Evolutionary conservation across 2,329 filamentous ascomycete genomes (phyloP), one percentile per base, ranked within the genome.

Genomic region (Malbranchea cinnamomea): DNA sequence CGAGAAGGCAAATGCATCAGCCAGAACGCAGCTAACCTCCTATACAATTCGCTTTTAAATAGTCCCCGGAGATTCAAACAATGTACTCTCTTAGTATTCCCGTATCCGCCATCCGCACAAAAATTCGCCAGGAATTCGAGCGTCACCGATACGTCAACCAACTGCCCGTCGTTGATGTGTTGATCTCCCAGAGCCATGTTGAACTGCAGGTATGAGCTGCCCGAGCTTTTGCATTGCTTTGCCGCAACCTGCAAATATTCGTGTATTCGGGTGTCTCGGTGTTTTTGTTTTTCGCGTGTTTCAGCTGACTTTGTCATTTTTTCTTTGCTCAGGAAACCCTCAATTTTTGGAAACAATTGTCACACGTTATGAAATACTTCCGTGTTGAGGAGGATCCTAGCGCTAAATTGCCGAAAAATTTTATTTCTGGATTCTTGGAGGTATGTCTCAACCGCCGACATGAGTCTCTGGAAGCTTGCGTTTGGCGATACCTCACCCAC

Each of bases 261-360:
- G 26, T 16, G 8, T 7, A 16, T 5, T 28, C 5, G 12, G 12
- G 24, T 9, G 10, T 15, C 13, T 9, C 8, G 10, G 1, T 15
- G 10, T 14, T 12, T 6, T n/a, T 28, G 11, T 19, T 14, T 8
- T 28, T 28, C 18, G 16, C 8, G 3, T 3, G 10, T 11, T 3
- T 23, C 5, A 9, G 24, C 25, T 33, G n/a, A 23, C 23, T 34
- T 45, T 26, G 15, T n/a, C 6, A 15, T 15, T 23, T 17, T 21
- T 15, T 14, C 13, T 29, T 30, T 35, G n/a, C n/a, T n/a, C n/a
- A 94, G 85, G 89, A 98, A 68, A 98, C 81, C 31, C 74, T 98
- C 67, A 98, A 98, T 65, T 98, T 80, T 68, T 98, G 89, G 89
- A 93, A 94, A 62, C 89, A 98, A 61, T 68, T 85, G 38, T 80